Evolutionary conservation across 2,329 filamentous ascomycete genomes (phyloP).

Genomic region (Neofusicoccum cordaticola): DNA sequence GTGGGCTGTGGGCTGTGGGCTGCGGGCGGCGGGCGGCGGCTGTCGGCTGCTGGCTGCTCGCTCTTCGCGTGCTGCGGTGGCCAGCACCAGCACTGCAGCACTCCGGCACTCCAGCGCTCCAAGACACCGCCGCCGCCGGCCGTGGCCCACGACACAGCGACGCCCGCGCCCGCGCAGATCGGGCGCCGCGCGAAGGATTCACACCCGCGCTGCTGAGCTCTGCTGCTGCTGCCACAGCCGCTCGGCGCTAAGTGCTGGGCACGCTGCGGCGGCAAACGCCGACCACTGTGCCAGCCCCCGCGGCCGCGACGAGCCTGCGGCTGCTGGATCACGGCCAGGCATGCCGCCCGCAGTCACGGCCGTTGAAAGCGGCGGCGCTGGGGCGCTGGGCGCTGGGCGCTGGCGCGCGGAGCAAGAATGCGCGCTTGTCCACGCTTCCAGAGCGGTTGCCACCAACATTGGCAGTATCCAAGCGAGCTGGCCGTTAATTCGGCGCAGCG

Average conservation of each 20-base stretch:
- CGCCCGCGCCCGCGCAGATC: neutral
- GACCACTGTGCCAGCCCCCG: neutral
- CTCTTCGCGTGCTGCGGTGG: too few relatives aligned
- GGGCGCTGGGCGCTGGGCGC: neutral
- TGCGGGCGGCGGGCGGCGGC: too few relatives aligned
- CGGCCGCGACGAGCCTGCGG: neutral
- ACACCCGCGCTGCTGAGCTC: neutral
- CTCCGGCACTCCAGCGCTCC: too few relatives aligned
- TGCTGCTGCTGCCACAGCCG: neutral
- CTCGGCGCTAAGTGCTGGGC: too few relatives aligned
- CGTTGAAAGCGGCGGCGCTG: neutral
- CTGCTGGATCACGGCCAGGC: neutral
- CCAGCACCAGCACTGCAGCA: too few relatives aligned
- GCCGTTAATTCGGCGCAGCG: slow-evolving; percentile 14
- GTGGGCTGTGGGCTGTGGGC: too few relatives aligned
- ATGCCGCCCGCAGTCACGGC: neutral
- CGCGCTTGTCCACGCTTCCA: neutral
- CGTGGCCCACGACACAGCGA: neutral
- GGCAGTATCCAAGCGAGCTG: slow-evolving; percentile 12
- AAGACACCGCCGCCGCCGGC: neutral
- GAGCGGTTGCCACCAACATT: neutral
- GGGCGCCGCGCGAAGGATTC: neutral
- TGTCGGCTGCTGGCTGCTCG: too few relatives aligned
- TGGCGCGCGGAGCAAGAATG: neutral
- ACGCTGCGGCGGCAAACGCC: neutral